Conservation (phyloP, 2,329 filamentous ascomycete genomes). For the Alternaria rosae region DNA sequence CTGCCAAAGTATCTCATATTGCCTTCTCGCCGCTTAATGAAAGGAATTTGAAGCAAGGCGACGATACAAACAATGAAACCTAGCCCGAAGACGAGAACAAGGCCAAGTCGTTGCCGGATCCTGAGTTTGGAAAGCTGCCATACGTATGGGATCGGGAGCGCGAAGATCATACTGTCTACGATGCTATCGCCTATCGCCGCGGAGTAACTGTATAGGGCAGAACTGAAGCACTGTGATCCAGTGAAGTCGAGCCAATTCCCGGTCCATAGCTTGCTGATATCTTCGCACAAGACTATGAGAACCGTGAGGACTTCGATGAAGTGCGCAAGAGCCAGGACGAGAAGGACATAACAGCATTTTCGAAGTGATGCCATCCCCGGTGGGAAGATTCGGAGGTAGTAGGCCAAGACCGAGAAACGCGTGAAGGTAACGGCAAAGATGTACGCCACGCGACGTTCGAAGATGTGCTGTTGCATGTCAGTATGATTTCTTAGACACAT, state of each 20-base stretch:
- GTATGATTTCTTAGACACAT: not conserved
- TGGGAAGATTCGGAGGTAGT: constrained; percentile 49
- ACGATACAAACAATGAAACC: constrained; percentile 38
- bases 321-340: constrained; percentile 25
- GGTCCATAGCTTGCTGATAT: constrained; percentile 37
- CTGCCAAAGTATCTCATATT: constrained; percentile 33
- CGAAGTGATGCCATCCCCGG: constrained; percentile 23
- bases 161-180: constrained; percentile 36
- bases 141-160: constrained; percentile 35
- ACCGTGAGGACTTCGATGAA: constrained; percentile 34
- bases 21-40: constrained; percentile 30
- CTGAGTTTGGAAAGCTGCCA: constrained; percentile 32
- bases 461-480: constrained; percentile 28
- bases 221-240: constrained; percentile 36
- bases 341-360: constrained; percentile 25
- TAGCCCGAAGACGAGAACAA: constrained; percentile 33
- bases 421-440: constrained; percentile 43
- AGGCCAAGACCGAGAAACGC: constrained; percentile 45
- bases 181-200: constrained; percentile 38
- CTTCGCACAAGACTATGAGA: constrained; percentile 29
- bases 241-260: constrained; percentile 26
- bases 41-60: constrained; percentile 38
- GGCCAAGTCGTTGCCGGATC: constrained; percentile 29
- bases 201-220: constrained; percentile 33
- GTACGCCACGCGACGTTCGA: constrained; percentile 45